Evolutionary conservation across 208 protist species (phyloP), one percentile per base, ranked within the genome.

Genomic region (Crithidia sp.): DNA sequence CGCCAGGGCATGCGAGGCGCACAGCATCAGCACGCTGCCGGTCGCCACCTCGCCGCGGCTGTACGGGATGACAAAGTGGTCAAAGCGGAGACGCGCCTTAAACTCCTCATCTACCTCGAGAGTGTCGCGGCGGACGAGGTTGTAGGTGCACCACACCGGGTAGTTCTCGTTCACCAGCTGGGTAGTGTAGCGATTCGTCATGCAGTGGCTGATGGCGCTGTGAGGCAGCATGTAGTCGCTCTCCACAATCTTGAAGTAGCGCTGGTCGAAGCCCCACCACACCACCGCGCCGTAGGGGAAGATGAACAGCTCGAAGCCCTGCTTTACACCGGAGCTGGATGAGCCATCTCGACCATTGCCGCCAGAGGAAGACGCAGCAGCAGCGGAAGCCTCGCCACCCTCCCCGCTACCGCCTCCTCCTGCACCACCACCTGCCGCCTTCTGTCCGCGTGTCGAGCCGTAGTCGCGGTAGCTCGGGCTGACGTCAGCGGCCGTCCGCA

Each of bases 131-230:
- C 65, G 68, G 8, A 82, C 82, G 37, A 91, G 71, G 45, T 71
- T 84, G 79, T 87, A 94, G n/a, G 84, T 90, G 70, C 89, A 94
- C 89, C 89, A 94, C 10, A 94, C 86, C 19, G 89, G 89, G 69
- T 92, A 94, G 66, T 89, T 90, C 53, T 90, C 86, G 49, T 89
- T 89, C 19, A 94, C 85, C 40, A 90, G 64, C 60, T 90, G 74
- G 10, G 86, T 89, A 5, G 80, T 73, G 71, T 92, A 94, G 55
- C 88, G 85, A 52, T 91, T 90, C 16, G 79, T 82, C 85, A 93
- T 89, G 75, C 74, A 84, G 28, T 70, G 47, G 13, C 75, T 41
- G 56, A 90, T 88, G 16, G 76, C 69, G 75, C 85, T 91, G 58
- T 89, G 80, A 16, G 87, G 76, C n/a, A 90, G 76, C 83, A 92